These are phyloP conservation scores for Smittium mucronatum DNA, from an alignment of 371 early-diverging fungal genomes.

Conservation along the genomic window DNA sequence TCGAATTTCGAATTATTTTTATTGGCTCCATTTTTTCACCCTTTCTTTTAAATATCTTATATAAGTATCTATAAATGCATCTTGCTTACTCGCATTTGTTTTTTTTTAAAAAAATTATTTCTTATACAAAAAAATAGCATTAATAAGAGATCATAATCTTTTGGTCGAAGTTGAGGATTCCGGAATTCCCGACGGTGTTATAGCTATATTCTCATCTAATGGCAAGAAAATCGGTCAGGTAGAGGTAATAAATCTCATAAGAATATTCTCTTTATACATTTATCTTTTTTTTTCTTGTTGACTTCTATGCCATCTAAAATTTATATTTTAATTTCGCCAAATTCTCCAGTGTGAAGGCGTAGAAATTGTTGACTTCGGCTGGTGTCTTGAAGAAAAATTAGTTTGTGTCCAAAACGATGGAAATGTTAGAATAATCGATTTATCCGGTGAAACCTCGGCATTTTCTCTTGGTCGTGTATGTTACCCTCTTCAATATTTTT, in stretches of 20 bases:
- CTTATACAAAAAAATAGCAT: too few species aligned
- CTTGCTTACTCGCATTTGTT: too few species aligned
- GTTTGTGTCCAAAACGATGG: slow-evolving; percentile 82
- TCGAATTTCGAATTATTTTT: too few species aligned
- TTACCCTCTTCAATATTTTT: not conserved
- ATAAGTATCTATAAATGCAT: too few species aligned
- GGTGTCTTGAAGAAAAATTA: slow-evolving; percentile 76
- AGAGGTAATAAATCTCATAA: slow-evolving; percentile 38
- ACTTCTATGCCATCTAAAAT: not conserved
- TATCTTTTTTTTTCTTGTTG: not conserved
- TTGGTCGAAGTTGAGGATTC: slow-evolving; percentile 57
- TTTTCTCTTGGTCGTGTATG: slow-evolving; percentile 57
- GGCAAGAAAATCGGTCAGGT: slow-evolving; percentile 75
- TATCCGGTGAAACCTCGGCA: slow-evolving; percentile 63
- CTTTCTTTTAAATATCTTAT: too few species aligned
- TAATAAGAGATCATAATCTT: slow-evolving; percentile 75
- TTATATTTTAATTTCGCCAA: not conserved
- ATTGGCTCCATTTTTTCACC: too few species aligned
- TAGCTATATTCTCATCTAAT: slow-evolving; percentile 70
- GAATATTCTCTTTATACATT: not conserved
- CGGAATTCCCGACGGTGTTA: slow-evolving; percentile 58
- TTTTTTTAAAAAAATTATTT: too few species aligned
- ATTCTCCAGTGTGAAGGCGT: slow-evolving; percentile 73
- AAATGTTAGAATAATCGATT: slow-evolving; percentile 63
- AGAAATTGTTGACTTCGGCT: slow-evolving; percentile 75